A percentile compares a stretch with the other conserved stretches of the same genome.
phyloP scores from a whole-genome alignment of 495 filamentous ascomycete species.

The Neurospora tetraspora region DNA sequence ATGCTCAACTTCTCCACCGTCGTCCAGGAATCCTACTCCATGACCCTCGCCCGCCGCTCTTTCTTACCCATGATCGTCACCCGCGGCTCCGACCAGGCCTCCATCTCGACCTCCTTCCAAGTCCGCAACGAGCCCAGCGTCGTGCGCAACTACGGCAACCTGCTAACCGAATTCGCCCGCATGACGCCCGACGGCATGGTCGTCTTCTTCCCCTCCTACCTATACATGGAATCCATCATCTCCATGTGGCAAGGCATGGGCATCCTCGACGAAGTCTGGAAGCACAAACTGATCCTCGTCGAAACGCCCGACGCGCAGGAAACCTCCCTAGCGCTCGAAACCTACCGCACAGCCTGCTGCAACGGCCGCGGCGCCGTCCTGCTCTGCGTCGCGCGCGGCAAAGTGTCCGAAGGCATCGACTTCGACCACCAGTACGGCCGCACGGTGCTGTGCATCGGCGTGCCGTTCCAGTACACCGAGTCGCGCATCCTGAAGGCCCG shows the following conservation, averaged over 20 bases:
- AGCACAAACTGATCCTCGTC: constrained; percentile 96
- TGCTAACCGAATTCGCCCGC: constrained; percentile 86
- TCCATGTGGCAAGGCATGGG: constrained; percentile 99
- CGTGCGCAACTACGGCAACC: constrained; percentile 87
- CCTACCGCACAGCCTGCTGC: constrained; percentile 92
- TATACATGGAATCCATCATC: constrained; percentile 99
- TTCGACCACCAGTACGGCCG: constrained; percentile 99
- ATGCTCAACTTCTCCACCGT: constrained; percentile 92
- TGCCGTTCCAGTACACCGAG: constrained; percentile 98
- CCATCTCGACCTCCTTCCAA: constrained; percentile 83
- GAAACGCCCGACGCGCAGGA: constrained; percentile 98
- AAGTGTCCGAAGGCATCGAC: constrained; percentile 96
- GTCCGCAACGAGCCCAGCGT: constrained; percentile 91
- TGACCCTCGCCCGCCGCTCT: constrained; percentile 90
- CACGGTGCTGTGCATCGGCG: constrained; percentile 92
- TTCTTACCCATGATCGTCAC: constrained; percentile 98
- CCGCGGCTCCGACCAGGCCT: constrained; percentile 82
- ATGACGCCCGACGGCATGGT: constrained; percentile 96
- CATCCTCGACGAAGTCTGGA: constrained; percentile 96
- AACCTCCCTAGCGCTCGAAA: constrained; percentile 89
- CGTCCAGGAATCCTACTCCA: constrained; percentile 90
- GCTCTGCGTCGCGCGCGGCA: constrained; percentile 90
- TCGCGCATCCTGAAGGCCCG: constrained; percentile 94
- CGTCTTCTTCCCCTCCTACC: constrained; percentile 96
- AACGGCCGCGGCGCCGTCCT: constrained; percentile 91